These are phyloP conservation scores for Ploettnerulaceae sp. DNA, from an alignment of 2,329 filamentous ascomycete genomes.

Conservation along the genomic window DNA sequence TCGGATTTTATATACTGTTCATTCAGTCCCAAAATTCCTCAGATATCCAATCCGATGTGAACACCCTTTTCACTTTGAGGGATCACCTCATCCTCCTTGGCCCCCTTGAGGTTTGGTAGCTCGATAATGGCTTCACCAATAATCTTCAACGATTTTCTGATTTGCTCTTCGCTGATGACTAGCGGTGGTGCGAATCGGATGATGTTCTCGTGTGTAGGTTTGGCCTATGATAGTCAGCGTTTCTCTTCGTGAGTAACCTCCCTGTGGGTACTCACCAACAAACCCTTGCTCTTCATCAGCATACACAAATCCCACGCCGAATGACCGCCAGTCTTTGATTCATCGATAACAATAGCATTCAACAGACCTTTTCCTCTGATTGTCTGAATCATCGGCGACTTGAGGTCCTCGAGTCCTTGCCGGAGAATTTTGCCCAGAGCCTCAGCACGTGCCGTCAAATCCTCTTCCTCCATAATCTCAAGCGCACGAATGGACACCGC, in stretches of 20 bases:
- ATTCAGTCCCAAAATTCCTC: neutral
- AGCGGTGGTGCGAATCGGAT: slow-evolving; percentile 95
- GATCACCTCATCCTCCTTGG: slow-evolving; percentile 51
- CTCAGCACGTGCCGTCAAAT: slow-evolving; percentile 79
- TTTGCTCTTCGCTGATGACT: slow-evolving; percentile 86
- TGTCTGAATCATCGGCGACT: slow-evolving; percentile 73
- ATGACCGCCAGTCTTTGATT: slow-evolving; percentile 76
- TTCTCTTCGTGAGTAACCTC: neutral
- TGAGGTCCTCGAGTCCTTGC: slow-evolving; percentile 67
- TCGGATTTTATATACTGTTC: neutral
- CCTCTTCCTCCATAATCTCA: slow-evolving; percentile 88
- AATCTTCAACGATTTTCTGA: slow-evolving; percentile 70
- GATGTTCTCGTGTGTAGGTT: slow-evolving; percentile 97
- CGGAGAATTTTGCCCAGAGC: slow-evolving; percentile 78
- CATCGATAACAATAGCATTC: slow-evolving; percentile 95
- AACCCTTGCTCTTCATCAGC: slow-evolving; percentile 89
- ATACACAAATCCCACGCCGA: slow-evolving; percentile 96
- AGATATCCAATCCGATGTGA: slow-evolving; percentile 39
- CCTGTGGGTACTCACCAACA: slow-evolving; percentile 65
- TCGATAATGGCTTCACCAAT: slow-evolving; percentile 80
- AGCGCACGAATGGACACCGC: slow-evolving; percentile 93
- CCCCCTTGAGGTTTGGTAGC: slow-evolving; percentile 62
- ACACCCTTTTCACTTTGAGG: slow-evolving; percentile 57
- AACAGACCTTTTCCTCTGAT: slow-evolving; percentile 90
- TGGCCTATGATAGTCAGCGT: slow-evolving; percentile 57